phyloP scores from a whole-genome alignment of 768 basidiomycete genomes.

The Lyophyllum semitale region DNA sequence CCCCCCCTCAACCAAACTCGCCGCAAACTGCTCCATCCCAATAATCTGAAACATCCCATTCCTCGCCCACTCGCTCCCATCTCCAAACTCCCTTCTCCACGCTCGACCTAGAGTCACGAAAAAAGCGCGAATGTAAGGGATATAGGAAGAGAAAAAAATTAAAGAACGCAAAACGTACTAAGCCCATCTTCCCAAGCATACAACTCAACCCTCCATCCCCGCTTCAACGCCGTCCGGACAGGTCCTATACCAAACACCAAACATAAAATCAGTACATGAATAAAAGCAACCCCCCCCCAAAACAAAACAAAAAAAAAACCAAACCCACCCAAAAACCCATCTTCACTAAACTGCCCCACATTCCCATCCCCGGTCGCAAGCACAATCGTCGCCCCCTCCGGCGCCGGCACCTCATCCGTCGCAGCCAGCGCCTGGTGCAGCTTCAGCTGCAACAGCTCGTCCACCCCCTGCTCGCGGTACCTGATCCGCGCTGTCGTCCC shows the following conservation, averaged over 20 bases:
- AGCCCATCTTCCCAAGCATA: constrained; percentile 89
- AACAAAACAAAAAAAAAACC: constrained; percentile 2
- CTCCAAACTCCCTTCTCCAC: constrained; percentile 76
- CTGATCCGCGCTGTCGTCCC: constrained; percentile 41
- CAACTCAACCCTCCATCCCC: constrained; percentile 94
- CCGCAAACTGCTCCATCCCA: constrained; percentile 69
- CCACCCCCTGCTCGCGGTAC: constrained; percentile 91
- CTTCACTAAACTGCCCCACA: constrained; percentile 88
- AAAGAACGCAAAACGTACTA: constrained; percentile 55
- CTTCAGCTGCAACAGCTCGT: constrained; percentile 92
- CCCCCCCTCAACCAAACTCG: constrained; percentile 47
- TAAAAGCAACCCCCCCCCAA: background rate
- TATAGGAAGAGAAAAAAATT: too few species aligned
- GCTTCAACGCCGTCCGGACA: constrained; percentile 80
- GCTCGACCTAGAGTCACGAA: constrained; percentile 51
- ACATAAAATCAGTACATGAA: background rate
- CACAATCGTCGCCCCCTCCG: constrained; percentile 78
- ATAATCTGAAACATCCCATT: constrained; percentile 62
- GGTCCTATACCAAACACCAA: constrained; percentile 46
- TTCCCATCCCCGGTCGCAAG: constrained; percentile 95
- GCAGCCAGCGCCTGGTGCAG: constrained; percentile 83
- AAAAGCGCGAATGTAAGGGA: too few species aligned
- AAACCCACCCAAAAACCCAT: constrained; percentile 74
- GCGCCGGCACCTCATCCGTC: constrained; percentile 61
- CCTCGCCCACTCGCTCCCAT: too few species aligned